Evolutionary conservation across 2,329 filamentous ascomycete genomes (phyloP), one percentile per base, ranked within the genome.

Genomic region (Cladosporium sp.): DNA sequence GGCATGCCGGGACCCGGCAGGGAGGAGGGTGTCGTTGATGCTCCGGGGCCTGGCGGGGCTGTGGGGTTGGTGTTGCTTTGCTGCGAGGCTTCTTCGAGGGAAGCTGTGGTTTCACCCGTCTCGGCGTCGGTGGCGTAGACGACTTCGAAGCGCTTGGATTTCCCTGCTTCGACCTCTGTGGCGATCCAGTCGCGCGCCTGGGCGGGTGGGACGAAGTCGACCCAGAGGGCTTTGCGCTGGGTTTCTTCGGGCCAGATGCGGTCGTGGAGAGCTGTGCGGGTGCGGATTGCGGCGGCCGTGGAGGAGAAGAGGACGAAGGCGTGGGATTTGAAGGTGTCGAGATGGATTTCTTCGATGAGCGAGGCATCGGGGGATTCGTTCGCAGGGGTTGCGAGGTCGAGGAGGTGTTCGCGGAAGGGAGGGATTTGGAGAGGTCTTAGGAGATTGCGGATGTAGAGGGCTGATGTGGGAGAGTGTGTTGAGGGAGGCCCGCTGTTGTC

Each of bases 391-490:
- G 92, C 91, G 49, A 97, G 84, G 7, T 85, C 80, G 52, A 86
- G 76, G 5, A 98, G 83, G 73, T 97, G 88, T 1, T 85, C 83
- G 71, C 86, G 87, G 1, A 98, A 85, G 21, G 83, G 82, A 29
- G 82, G 80, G 0, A 88, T 85, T 66, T 92, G 90, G 26, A 98
- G 82, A 11, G 95, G 93, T 56, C 94, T 89, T 87, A 96, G 93
- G 64, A 98, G 87, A 73, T 97, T 90, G 76, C 89, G 89, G 71
- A 98, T 95, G 79, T 97, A 98, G 56, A 98, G 81, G 18, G 91
- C 89, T 35, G 87, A 80, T 3, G 93, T 83, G 56, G 78, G 76
- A 1, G 79, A 72, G 65, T 83, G 80, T 10, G 79, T 70, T 18
- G 80, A 77, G 23, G 78, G 75, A 5, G 74, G 61, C 18, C 46